Evolutionary conservation across 768 basidiomycete species (phyloP), one percentile per base, ranked within the genome.

Genomic region (Nidularia sp.): DNA sequence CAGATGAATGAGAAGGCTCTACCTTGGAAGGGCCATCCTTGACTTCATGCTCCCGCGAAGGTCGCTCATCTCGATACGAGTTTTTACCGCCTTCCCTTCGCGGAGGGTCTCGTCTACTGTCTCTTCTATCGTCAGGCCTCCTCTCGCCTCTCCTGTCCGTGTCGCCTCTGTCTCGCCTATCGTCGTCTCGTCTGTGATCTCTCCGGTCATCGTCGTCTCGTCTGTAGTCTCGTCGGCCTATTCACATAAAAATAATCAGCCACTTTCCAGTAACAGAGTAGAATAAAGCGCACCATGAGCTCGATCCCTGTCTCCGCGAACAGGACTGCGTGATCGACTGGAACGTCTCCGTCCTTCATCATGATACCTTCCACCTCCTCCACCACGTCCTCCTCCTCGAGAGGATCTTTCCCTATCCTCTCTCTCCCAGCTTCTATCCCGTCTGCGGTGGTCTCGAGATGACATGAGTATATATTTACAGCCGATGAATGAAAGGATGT

Each of bases 361-460:
- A 41, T 73, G 68, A 53, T 72, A 60, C 32, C 65, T 60, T 51
- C 71, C 69, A 7, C 73, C 66, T 33, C 72, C 63, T 53, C 71
- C 59, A 52, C 70, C 56, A 15, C 68, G 59, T 31, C 64, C 63
- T 22, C 67, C 62, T 42, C 66, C 55, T 35, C 72, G 60, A 8
- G 60, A 51, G 53, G 76, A 67, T 29, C 77, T 62, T 48, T 78
- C 67, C 22, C 79, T 71, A 54, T 79, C 75, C 34, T 80, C 77
- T 51, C 75, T 75, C 54, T 86, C 85, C 80, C 84, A 81, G 61
- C 84, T 84, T 57, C 83, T 67, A 60, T 86, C 85, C 54, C 81
- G 78, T 63, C 78, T 69, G 62, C 81, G 74, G 58, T 76, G 66
- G 55, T 82, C 81, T 56, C 80, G 80, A 51, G 80, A 82, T 56